These are phyloP conservation scores for Hericium rajendrae DNA, from an alignment of 768 basidiomycete genomes.

Conservation along the genomic window DNA sequence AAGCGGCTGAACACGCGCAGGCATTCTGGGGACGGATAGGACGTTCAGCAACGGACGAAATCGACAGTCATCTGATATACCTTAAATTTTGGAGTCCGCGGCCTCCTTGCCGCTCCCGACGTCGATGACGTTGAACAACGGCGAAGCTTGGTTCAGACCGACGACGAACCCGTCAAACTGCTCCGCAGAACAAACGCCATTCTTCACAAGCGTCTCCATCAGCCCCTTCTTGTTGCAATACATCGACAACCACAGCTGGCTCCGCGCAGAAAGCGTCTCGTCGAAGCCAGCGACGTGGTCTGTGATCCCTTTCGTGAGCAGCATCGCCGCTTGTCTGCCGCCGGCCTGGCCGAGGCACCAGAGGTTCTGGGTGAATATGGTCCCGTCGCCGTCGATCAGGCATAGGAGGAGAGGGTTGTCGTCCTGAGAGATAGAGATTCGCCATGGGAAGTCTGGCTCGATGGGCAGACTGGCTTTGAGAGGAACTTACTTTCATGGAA, in stretches of 20 bases:
- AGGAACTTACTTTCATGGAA: slow-evolving; percentile 20
- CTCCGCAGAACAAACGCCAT: slow-evolving; percentile 22
- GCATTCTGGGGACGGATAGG: slow-evolving; percentile 21
- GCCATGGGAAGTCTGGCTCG: neutral
- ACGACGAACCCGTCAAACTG: slow-evolving; percentile 28
- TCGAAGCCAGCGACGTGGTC: slow-evolving; percentile 23
- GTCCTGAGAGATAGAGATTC: slow-evolving; percentile 17
- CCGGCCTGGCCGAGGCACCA: slow-evolving; percentile 23
- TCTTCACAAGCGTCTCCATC: slow-evolving; percentile 21
- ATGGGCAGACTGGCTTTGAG: neutral
- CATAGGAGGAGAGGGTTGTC: slow-evolving; percentile 30
- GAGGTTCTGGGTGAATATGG: slow-evolving; percentile 27
- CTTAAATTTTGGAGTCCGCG: slow-evolving; percentile 33
- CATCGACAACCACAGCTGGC: slow-evolving; percentile 28
- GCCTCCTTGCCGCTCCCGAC: slow-evolving; percentile 34
- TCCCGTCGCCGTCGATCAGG: slow-evolving; percentile 32
- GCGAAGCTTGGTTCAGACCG: slow-evolving; percentile 32
- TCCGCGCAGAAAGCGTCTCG: slow-evolving; percentile 17
- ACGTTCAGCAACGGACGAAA: neutral
- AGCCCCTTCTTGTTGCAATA: slow-evolving; percentile 29
- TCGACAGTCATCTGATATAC: slow-evolving; percentile 4
- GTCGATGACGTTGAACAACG: slow-evolving; percentile 32
- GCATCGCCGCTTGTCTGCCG: slow-evolving; percentile 27
- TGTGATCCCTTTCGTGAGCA: slow-evolving; percentile 27
- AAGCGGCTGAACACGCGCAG: slow-evolving; percentile 50